Base-by-base conservation (phyloP, 2,329 filamentous ascomycete genomes). In the Claviceps sp. region DNA sequence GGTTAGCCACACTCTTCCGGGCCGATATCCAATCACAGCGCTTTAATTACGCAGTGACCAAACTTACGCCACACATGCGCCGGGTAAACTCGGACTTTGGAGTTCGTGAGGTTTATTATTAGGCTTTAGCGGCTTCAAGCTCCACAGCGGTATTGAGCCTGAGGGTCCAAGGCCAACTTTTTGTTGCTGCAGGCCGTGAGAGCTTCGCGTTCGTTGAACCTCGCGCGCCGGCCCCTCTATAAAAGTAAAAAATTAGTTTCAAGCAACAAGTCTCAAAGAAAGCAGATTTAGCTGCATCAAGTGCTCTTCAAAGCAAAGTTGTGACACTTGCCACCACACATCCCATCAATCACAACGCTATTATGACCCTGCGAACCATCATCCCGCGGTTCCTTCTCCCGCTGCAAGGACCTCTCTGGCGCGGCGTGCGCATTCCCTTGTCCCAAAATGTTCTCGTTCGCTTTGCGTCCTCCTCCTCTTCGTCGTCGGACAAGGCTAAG, bases 371-470 rank as follows among this genome's bases (percentile, higher is more conserved):
- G 40, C 67, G 72, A n/a, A 67, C 72, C 24, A 65, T 73, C 56
- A 84, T 86, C 55, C 82, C 82, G 34, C 76, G 76, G 47, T 86
- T 86, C 63, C 75, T 86, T n/a, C 75, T 86, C 42, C 83, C 83
- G 4, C 75, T 80, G 55, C 73, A 77, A 58, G 70, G 77, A 51
- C 68, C 72, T 34, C 70, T 81, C 60, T 82, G 79, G 79, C 73
- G 72, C 50, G 67, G 66, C 54, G 57, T 68, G 48, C 61, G 61
- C 54, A 64, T 67, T 52, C 66, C 64, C 16, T 56, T 62, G 52
- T 64, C 66, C 14, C 65, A 68, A 50, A 64, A 62, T 56, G 59
- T 68, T 52, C 59, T 59, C 58, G 58, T 69, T 48, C 66, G 66
- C 48, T 70, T 65, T 56, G 62, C 62, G 49, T 67, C 65, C 1